Conservation (phyloP, 805 yeast genomes). For the Metschnikowia borealis region DNA sequence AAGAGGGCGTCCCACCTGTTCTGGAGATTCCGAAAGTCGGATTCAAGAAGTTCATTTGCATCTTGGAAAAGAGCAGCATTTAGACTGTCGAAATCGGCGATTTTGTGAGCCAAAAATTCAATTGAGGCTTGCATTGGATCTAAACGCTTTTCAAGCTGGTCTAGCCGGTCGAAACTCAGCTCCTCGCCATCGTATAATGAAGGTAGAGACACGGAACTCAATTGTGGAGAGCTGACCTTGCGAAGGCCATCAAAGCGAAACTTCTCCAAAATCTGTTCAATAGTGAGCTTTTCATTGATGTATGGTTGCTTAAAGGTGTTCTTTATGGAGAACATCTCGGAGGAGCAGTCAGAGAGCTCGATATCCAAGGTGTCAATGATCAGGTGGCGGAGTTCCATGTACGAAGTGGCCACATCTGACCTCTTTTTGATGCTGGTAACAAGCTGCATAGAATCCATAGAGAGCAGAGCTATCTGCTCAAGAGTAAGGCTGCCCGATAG, state of each 20-base stretch:
- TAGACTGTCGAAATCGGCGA: conserved; percentile 4
- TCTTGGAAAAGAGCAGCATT: conserved; percentile 1
- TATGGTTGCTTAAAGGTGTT: background rate
- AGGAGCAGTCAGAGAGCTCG: conserved; percentile 6
- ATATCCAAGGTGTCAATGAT: conserved; percentile 5
- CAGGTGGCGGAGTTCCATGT: conserved; percentile 8
- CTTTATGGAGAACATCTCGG: conserved; percentile 1
- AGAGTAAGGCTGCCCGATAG: background rate
- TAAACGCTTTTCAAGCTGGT: background rate
- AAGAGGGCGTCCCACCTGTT: conserved; percentile 8
- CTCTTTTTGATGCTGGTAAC: conserved; percentile 1
- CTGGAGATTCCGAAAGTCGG: conserved; percentile 2
- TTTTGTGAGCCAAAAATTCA: conserved; percentile 8
- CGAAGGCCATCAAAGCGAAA: conserved; percentile 3
- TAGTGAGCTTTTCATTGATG: conserved; percentile 1
- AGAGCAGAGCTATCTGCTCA: conserved; percentile 1
- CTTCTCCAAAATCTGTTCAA: conserved; percentile 6
- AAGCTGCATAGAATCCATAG: conserved; percentile 8
- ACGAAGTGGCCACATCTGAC: conserved; percentile 7
- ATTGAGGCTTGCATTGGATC: conserved; percentile 12
- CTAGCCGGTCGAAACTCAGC: background rate
- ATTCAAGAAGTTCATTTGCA: background rate
- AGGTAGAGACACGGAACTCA: background rate
- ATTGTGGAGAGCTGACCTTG: background rate
- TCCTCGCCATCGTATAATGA: background rate